These are phyloP conservation scores for Ophiostoma novo-ulmi DNA, from an alignment of 2,329 filamentous ascomycete genomes.

Conservation along the genomic window DNA sequence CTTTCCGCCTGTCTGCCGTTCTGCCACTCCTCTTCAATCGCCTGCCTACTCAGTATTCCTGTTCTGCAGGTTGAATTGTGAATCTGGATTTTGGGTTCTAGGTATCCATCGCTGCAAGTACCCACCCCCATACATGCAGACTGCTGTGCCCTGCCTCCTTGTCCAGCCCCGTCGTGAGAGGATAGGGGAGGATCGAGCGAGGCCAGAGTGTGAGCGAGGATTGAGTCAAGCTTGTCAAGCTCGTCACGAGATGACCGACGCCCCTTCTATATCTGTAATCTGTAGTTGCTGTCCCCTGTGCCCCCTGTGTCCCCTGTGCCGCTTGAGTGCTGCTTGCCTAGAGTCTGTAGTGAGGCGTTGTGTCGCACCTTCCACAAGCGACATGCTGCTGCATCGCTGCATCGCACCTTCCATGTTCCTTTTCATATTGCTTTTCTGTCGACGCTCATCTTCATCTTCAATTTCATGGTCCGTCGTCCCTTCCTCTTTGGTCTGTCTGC, in stretches of 20 bases:
- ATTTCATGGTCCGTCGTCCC: neutral
- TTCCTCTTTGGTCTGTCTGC: neutral
- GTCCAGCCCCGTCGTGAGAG: neutral
- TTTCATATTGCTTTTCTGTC: neutral
- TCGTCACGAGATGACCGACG: no score
- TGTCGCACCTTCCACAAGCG: conserved; percentile 3
- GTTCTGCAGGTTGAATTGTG: neutral
- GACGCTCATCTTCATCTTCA: neutral
- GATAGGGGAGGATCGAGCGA: neutral
- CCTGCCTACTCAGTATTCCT: neutral
- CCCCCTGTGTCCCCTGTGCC: neutral
- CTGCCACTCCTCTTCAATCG: neutral
- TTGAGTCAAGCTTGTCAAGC: no score
- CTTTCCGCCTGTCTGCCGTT: neutral
- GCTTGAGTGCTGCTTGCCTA: neutral
- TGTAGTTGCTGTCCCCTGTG: no score
- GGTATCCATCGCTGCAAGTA: neutral
- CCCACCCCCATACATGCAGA: neutral
- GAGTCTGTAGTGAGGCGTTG: neutral
- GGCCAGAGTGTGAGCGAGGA: neutral
- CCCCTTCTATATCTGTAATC: neutral
- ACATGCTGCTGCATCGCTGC: neutral
- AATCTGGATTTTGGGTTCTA: neutral
- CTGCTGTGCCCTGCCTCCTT: neutral
- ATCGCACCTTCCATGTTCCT: neutral